A percentile compares a stretch with the other conserved stretches of the same genome.
phyloP scores from a whole-genome alignment of 441 rosid species.

The Caryocar brasiliense region DNA sequence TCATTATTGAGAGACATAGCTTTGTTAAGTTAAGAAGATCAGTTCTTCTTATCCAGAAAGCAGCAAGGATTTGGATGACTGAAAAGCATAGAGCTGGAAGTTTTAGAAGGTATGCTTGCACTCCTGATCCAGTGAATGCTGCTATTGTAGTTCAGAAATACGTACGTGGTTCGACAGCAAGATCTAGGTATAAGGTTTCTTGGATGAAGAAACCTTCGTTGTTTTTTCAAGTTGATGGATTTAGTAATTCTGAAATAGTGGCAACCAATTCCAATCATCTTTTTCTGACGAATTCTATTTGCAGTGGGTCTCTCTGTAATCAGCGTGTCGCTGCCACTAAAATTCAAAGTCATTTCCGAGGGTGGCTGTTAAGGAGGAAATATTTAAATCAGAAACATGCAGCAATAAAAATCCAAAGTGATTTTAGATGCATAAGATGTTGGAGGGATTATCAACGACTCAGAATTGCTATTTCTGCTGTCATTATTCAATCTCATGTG shows the following conservation, averaged over 20 bases:
- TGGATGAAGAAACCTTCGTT: conserved; percentile 10
- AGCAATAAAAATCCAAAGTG: conserved; percentile 31
- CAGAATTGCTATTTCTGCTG: conserved; percentile 35
- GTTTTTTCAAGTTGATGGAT: conserved; percentile 7
- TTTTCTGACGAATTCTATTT: conserved; percentile 34
- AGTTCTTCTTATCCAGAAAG: conserved; percentile 45
- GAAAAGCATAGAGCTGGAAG: conserved; percentile 10
- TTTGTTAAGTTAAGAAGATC: conserved; percentile 41
- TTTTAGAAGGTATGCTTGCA: conserved; percentile 4
- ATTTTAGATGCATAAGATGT: conserved; percentile 24
- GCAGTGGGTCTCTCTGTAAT: conserved; percentile 9
- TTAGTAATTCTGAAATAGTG: conserved; percentile 15
- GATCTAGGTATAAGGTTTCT: conserved; percentile 12
- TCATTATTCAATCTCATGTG: conserved; percentile 44
- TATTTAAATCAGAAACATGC: conserved; percentile 30
- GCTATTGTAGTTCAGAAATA: conserved; percentile 20
- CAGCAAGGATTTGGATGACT: conserved; percentile 43
- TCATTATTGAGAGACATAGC: conserved; percentile 41
- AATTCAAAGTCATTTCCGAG: conserved; percentile 37
- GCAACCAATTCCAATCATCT: conserved; percentile 54
- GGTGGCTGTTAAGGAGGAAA: conserved; percentile 35
- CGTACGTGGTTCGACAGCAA: conserved; percentile 21
- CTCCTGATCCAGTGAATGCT: conserved; percentile 15
- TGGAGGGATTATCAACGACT: conserved; percentile 22
- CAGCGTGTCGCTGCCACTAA: conserved; percentile 39